phyloP scores from a whole-genome alignment of 441 rosid species.

The Bocquillonia castaneifolia region DNA sequence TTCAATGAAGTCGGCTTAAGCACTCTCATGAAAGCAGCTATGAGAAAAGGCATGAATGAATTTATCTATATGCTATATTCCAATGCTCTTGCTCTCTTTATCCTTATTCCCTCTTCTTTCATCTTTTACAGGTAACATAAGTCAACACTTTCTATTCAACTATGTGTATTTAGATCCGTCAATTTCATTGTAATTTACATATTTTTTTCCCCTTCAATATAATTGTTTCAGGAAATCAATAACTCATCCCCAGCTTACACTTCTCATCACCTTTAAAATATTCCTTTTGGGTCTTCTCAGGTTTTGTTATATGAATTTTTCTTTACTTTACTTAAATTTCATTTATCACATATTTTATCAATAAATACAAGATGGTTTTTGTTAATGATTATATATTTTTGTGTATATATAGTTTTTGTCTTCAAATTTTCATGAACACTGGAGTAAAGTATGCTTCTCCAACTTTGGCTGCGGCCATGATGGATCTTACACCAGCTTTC shows the following conservation, averaged over 20 bases:
- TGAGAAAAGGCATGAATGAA: slow-evolving; percentile 36
- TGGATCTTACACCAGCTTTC: slow-evolving; percentile 39
- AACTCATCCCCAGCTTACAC: slow-evolving; percentile 22
- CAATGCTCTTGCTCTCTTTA: slow-evolving; percentile 30
- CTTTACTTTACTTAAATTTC: not conserved
- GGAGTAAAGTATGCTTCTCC: slow-evolving; percentile 34
- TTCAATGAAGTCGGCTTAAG: slow-evolving; percentile 35
- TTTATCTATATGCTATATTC: slow-evolving; percentile 39
- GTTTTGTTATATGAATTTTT: slow-evolving; percentile 7
- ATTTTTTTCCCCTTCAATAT: not conserved
- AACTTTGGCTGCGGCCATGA: slow-evolving; percentile 34
- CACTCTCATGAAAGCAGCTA: slow-evolving; percentile 40
- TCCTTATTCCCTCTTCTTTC: slow-evolving; percentile 35
- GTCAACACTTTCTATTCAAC: not conserved
- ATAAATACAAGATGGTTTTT: no score
- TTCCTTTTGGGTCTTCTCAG: slow-evolving; percentile 28
- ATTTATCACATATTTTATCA: not conserved
- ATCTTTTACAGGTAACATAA: slow-evolving; percentile 31
- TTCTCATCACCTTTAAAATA: slow-evolving; percentile 18
- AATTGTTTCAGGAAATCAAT: slow-evolving; percentile 20
- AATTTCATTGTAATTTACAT: not conserved
- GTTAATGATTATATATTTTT: not conserved
- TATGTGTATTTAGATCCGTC: not conserved
- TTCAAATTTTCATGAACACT: not conserved
- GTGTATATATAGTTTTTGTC: not conserved